These are phyloP conservation scores for Irpex sp. DNA, from an alignment of 1,284 basidiomycete species.

Conservation along the genomic window DNA sequence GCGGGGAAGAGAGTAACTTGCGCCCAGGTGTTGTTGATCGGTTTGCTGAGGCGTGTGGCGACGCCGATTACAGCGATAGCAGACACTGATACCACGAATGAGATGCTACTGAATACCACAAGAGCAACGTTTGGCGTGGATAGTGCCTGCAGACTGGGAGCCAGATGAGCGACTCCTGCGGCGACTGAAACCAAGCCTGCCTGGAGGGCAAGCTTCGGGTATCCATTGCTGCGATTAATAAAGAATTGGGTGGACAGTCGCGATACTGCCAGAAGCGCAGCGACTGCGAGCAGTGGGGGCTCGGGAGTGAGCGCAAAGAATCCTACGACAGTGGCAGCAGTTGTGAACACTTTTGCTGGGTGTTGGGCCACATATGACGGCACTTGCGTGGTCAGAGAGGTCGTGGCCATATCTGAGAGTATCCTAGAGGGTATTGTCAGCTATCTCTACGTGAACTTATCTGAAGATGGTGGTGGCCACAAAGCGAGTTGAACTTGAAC, in stretches of 20 bases:
- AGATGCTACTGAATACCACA: slow-evolving; percentile 37
- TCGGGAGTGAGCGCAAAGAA: slow-evolving; percentile 45
- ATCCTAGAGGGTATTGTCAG: background rate
- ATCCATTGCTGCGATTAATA: slow-evolving; percentile 31
- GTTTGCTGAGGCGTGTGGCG: slow-evolving; percentile 28
- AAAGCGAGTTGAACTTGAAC: too few species aligned
- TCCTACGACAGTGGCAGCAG: slow-evolving; percentile 33
- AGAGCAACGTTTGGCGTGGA: slow-evolving; percentile 50
- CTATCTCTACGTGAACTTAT: background rate
- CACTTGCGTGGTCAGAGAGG: background rate
- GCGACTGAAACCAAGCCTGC: slow-evolving; percentile 40
- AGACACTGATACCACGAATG: slow-evolving; percentile 40
- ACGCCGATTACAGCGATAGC: slow-evolving; percentile 38
- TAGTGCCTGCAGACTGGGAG: slow-evolving; percentile 51
- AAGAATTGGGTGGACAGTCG: slow-evolving; percentile 47
- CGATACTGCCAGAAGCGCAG: slow-evolving; percentile 43
- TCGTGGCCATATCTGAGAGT: background rate
- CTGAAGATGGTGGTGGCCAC: background rate
- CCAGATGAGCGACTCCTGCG: slow-evolving; percentile 42
- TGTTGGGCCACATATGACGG: slow-evolving; percentile 30
- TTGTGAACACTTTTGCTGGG: slow-evolving; percentile 36
- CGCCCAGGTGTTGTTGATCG: slow-evolving; percentile 34
- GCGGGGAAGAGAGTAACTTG: slow-evolving; percentile 60
- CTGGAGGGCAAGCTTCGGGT: slow-evolving; percentile 34
- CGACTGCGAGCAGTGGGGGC: slow-evolving; percentile 48